Percentiles rank a stretch among this genome's conserved stretches.
Conservation (phyloP, 768 basidiomycete genomes). For the Podaxis sp. region DNA sequence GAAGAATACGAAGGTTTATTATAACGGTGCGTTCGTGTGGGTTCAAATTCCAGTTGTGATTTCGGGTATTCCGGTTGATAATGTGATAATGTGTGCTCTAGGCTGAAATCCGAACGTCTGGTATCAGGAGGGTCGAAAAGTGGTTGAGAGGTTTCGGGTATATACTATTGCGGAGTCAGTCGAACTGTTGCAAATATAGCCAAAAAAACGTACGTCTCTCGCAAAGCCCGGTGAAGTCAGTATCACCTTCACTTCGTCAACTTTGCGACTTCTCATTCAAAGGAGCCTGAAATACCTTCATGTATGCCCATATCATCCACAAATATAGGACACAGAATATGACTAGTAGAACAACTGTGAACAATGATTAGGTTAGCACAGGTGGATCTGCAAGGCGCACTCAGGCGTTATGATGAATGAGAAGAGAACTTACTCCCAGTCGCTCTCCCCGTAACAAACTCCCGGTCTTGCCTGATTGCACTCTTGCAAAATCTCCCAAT, state of each 20-base stretch:
- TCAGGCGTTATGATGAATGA: neutral
- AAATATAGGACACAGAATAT: conserved; percentile 61
- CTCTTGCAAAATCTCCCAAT: conserved; percentile 67
- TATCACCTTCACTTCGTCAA: conserved; percentile 44
- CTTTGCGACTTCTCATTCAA: neutral
- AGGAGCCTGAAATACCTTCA: conserved; percentile 43
- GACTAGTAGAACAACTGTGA: conserved; percentile 62
- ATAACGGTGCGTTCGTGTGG: conserved; percentile 10
- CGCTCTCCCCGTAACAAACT: conserved; percentile 44
- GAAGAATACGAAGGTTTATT: conserved; percentile 12
- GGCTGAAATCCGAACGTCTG: neutral
- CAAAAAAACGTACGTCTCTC: conserved; percentile 47
- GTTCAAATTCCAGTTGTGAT: conserved; percentile 6
- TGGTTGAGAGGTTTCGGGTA: conserved; percentile 4
- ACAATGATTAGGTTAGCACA: conserved; percentile 13
- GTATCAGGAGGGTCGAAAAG: neutral
- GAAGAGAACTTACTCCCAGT: conserved; percentile 62
- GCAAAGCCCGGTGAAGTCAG: conserved; percentile 70
- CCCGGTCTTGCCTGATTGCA: conserved; percentile 51
- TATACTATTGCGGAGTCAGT: neutral
- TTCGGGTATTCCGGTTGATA: neutral
- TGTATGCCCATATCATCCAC: conserved; percentile 81
- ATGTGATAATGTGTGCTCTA: neutral
- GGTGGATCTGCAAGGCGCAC: neutral
- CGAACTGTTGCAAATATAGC: neutral